These are phyloP conservation scores for Nyctanthes arbortristis DNA, from an alignment of 257 asterid genomes.

Conservation along the genomic window DNA sequence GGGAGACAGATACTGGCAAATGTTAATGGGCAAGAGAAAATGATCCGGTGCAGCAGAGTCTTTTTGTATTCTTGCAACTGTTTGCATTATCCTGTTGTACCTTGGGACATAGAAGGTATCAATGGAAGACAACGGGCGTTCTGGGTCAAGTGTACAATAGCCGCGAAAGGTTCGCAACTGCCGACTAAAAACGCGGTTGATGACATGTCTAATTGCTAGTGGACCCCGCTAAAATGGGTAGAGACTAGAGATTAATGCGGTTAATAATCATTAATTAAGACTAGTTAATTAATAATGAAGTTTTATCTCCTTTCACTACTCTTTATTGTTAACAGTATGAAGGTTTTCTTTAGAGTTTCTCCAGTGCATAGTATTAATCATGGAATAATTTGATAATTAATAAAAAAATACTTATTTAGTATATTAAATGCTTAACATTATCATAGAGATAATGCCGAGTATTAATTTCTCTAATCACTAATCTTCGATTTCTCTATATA, in stretches of 20 bases:
- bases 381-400: no score
- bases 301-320: not conserved
- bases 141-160: constrained; percentile 22
- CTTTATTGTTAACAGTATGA: no score
- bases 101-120: not conserved
- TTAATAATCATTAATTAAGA: not conserved
- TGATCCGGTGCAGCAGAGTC: constrained; percentile 3
- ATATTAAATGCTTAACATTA: no score
- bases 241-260: not conserved
- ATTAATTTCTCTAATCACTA: no score
- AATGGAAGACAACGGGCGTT: not conserved
- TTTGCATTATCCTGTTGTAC: constrained; percentile 30
- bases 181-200: constrained; percentile 22
- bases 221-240: constrained; percentile 19
- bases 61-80: not conserved
- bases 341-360: no score
- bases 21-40: not conserved
- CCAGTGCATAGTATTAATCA: no score
- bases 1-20: constrained; percentile 22
- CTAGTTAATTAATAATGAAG: not conserved
- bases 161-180: not conserved
- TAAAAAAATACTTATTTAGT: no score
- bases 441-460: no score
- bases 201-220: constrained; percentile 10
- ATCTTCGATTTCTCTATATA: no score